Percentiles rank a stretch among this genome's conserved stretches.
phyloP scores from a whole-genome alignment of 345 rosid genomes.

The Adansonia digitata region DNA sequence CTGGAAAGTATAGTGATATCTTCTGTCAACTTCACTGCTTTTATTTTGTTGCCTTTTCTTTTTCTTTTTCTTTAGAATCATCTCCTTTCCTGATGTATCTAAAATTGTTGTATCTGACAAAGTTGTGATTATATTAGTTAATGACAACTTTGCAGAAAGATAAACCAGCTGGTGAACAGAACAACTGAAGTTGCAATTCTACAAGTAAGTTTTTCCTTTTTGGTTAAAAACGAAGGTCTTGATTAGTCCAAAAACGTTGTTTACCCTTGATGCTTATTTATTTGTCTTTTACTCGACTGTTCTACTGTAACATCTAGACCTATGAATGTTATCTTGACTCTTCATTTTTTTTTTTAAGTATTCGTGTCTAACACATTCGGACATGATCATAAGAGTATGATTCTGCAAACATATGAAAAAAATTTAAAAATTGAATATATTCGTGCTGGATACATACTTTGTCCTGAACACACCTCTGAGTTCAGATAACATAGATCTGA shows the following conservation, averaged over 20 bases:
- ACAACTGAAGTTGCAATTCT: not conserved
- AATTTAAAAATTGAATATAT: no score
- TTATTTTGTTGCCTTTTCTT: not conserved
- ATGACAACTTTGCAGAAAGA: not conserved
- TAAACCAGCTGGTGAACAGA: not conserved
- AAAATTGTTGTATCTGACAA: not conserved
- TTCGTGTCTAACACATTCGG: no score
- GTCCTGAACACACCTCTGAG: no score
- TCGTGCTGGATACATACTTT: no score
- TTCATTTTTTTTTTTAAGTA: no score
- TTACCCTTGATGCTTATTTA: not conserved
- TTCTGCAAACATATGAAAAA: no score
- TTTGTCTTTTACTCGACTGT: not conserved
- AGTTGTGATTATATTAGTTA: not conserved
- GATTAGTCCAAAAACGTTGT: not conserved
- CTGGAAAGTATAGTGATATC: not conserved
- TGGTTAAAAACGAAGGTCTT: not conserved
- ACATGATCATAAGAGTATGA: no score
- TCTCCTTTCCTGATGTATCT: not conserved
- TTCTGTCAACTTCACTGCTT: not conserved
- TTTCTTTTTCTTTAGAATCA: not conserved
- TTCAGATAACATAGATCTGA: not conserved
- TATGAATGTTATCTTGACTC: no score
- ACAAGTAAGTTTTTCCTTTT: conserved; percentile 14
- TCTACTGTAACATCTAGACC: not conserved